Base-by-base conservation (phyloP, 139 green algal species). In the Dunaliella primolecta region DNA sequence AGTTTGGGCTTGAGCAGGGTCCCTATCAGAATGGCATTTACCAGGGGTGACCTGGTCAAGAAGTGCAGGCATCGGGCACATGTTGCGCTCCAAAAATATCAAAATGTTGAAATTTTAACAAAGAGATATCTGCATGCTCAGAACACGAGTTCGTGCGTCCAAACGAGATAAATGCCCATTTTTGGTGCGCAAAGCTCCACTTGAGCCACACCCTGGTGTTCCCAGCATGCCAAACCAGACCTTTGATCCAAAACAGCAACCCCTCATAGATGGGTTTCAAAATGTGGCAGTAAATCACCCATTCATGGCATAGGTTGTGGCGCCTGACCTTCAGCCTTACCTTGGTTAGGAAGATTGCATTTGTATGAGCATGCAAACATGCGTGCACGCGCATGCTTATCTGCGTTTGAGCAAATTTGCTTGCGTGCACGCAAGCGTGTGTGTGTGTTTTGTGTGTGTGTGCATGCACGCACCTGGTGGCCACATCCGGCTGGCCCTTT, bases 401-500 rank as follows among this genome's bases (percentile, higher is more conserved):
- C n/a, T n/a, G n/a, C n/a, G n/a, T n/a, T n/a, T n/a, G n/a, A n/a
- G n/a, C n/a, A n/a, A n/a, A n/a, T n/a, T n/a, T n/a, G n/a, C n/a
- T n/a, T n/a, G n/a, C n/a, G n/a, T n/a, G n/a, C n/a, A n/a, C n/a
- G n/a, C n/a, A n/a, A n/a, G n/a, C n/a, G n/a, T n/a, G n/a, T n/a
- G n/a, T 64, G 46, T 64, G 46, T 64, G 46, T 64, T 64, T 25
- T 64, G 46, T 64, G n/a, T n/a, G n/a, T n/a, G n/a, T n/a, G n/a
- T n/a, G n/a, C n/a, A n/a, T n/a, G n/a, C n/a, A n/a, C n/a, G n/a
- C 38, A 95, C 93, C 95, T 85, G 3, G 96, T 96, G 23, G 96
- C 96, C 36, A 99, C 96, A 86, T 99, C 96, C n/a, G 96, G 96
- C 92, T 98, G 96, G 1, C 96, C 96, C 90, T 99, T 99, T 36